Conservation (phyloP, 192 early-diverging fungal species). For the Phycomyces blakesleeanus region DNA sequence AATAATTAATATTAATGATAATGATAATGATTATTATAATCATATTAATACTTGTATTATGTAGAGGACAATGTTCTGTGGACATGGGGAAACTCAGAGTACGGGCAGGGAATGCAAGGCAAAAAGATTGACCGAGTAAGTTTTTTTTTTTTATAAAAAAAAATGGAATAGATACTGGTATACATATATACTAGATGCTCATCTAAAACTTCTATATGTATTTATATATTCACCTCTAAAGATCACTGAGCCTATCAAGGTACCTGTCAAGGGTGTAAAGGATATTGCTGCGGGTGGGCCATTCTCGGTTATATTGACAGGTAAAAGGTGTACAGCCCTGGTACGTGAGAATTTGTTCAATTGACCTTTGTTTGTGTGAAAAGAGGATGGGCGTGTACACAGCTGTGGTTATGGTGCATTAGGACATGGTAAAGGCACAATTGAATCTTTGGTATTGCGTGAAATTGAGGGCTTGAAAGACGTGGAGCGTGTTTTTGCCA, state of each 20-base stretch:
- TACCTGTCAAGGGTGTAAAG: conserved; percentile 37
- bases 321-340: neutral
- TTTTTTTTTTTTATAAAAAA: conserved; percentile 11
- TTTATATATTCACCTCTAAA: too few relatives aligned
- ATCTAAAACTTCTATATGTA: too few relatives aligned
- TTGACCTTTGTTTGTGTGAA: neutral
- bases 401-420: conserved; percentile 67
- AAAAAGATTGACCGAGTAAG: conserved; percentile 53
- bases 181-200: too few relatives aligned
- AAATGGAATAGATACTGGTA: too few relatives aligned
- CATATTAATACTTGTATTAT: neutral
- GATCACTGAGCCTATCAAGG: conserved; percentile 55
- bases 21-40: too few relatives aligned
- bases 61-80: conserved; percentile 49
- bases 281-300: conserved; percentile 67
- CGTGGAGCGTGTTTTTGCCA: conserved; percentile 49
- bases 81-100: conserved; percentile 76
- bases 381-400: conserved; percentile 52
- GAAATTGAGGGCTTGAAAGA: conserved; percentile 34
- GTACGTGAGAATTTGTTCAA: too few relatives aligned
- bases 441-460: conserved; percentile 39
- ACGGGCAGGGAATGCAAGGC: conserved; percentile 67
- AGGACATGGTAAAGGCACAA: conserved; percentile 44
- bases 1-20: too few relatives aligned
- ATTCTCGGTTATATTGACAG: conserved; percentile 52